Percentiles rank a stretch among this genome's conserved stretches.
These are phyloP conservation scores for Mortierella sp. DNA, from an alignment of 371 early-diverging fungal species.

Conservation along the genomic window DNA sequence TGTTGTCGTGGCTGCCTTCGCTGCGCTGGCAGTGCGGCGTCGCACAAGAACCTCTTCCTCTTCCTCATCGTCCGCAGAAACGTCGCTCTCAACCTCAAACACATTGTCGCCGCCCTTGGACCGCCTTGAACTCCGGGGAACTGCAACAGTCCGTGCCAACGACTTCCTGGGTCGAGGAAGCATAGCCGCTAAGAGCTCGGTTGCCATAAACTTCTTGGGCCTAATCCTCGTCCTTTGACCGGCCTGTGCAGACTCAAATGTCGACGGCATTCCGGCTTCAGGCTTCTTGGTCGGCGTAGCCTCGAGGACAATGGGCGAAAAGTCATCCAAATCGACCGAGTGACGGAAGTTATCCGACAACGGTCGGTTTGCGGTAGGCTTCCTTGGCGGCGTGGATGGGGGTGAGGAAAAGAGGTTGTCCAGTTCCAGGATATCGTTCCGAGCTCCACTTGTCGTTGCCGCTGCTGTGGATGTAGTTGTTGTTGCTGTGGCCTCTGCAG, in stretches of 20 bases:
- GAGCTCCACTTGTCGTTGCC: not conserved
- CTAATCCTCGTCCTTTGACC: not conserved
- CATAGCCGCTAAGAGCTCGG: constrained; percentile 36
- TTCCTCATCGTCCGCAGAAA: constrained; percentile 4
- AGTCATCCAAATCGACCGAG: constrained; percentile 3
- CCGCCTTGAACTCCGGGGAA: not conserved
- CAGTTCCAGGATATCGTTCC: not conserved
- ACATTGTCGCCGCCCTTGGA: not conserved
- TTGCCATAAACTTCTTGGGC: constrained; percentile 17
- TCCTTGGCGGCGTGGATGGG: constrained; percentile 25
- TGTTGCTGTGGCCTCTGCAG: not conserved
- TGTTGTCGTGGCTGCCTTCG: not conserved
- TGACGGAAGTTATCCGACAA: not conserved
- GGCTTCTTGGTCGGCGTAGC: constrained; percentile 35
- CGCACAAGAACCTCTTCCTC: constrained; percentile 11
- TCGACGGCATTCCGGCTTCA: constrained; percentile 43
- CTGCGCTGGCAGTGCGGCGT: not conserved
- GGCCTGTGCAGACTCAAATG: constrained; percentile 12
- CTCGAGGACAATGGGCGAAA: constrained; percentile 22
- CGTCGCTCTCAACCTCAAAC: not conserved
- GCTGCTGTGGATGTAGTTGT: not conserved
- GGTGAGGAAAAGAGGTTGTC: not conserved
- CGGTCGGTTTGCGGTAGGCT: not conserved
- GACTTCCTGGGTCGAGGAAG: constrained; percentile 24
- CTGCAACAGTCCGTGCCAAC: too few species aligned